Evolutionary conservation across 306 rosid species (phyloP).

Genomic region (Sophora flavescens): DNA sequence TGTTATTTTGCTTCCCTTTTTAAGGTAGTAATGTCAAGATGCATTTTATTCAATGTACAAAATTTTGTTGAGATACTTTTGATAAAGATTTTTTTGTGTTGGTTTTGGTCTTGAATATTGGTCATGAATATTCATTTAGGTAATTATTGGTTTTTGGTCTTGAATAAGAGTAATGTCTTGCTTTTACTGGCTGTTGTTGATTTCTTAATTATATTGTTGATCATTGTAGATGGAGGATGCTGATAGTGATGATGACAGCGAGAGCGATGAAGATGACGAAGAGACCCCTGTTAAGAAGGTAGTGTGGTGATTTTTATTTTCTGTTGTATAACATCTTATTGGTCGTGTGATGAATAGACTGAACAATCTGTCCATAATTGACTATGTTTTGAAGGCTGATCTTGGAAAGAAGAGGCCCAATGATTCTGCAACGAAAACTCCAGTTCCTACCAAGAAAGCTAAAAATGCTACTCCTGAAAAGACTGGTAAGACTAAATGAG

Average conservation of each 20-base stretch:
- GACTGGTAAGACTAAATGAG: conserved; percentile 59
- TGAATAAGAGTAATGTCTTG: neutral
- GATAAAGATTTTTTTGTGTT: neutral
- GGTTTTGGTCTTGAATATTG: neutral
- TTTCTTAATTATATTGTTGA: neutral
- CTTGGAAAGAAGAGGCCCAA: conserved; percentile 71
- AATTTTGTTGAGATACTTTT: neutral
- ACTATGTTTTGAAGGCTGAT: conserved; percentile 49
- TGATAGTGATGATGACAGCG: conserved; percentile 51
- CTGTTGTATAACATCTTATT: neutral
- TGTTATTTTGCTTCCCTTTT: neutral
- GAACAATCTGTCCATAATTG: neutral
- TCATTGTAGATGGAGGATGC: conserved; percentile 54
- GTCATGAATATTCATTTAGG: too few relatives aligned
- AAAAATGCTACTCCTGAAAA: conserved; percentile 75
- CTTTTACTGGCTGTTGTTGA: neutral
- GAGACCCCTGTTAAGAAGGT: conserved; percentile 78
- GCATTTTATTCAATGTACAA: neutral
- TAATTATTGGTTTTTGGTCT: neutral
- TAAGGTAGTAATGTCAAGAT: neutral
- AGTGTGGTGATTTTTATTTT: neutral
- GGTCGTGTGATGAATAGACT: neutral
- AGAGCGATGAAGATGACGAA: conserved; percentile 62
- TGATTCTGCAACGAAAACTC: conserved; percentile 71
- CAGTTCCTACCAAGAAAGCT: conserved; percentile 71